Evolutionary conservation across 2,329 filamentous ascomycete species (phyloP).

Genomic region (Graphilbum sp.): DNA sequence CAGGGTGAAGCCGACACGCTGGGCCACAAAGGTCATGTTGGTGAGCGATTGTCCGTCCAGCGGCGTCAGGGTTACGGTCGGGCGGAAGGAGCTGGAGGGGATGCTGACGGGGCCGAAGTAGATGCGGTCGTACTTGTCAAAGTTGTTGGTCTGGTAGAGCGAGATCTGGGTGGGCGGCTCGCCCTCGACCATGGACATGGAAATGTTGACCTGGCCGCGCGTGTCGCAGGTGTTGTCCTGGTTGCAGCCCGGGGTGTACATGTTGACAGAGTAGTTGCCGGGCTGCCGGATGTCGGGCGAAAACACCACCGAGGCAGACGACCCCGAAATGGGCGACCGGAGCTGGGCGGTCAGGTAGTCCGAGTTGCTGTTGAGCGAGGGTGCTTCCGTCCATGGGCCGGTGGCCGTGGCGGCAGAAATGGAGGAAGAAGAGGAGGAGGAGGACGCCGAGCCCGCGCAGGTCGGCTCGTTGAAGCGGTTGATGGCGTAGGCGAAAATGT

Average conservation of each 20-base stretch:
- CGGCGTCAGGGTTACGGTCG: slow-evolving; percentile 63
- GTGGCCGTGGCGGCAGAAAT: slow-evolving; percentile 51
- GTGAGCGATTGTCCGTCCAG: slow-evolving; percentile 42
- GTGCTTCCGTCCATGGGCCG: slow-evolving; percentile 57
- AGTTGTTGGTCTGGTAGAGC: slow-evolving; percentile 83
- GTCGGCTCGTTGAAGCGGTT: slow-evolving; percentile 75
- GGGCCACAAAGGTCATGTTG: slow-evolving; percentile 69
- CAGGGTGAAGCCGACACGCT: slow-evolving; percentile 64
- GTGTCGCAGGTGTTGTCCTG: slow-evolving; percentile 61
- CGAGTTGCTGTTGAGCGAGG: slow-evolving; percentile 52
- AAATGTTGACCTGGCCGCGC: slow-evolving; percentile 67
- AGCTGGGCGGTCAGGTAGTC: slow-evolving; percentile 61
- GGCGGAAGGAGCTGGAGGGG: slow-evolving; percentile 55
- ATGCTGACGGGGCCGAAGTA: slow-evolving; percentile 76
- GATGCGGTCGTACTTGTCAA: slow-evolving; percentile 90
- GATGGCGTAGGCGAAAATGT: slow-evolving; percentile 74
- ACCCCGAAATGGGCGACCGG: slow-evolving; percentile 33
- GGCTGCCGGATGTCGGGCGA: slow-evolving; percentile 71
- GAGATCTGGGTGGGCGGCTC: slow-evolving; percentile 34
- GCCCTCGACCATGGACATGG: slow-evolving; percentile 23
- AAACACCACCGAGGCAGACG: slow-evolving; percentile 58
- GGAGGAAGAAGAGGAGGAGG: too few species aligned
- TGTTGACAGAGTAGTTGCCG: slow-evolving; percentile 77
- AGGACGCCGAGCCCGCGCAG: slow-evolving; percentile 49
- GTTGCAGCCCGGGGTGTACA: slow-evolving; percentile 85